Conservation (phyloP, 2,329 filamentous ascomycete species). For the Neofusicoccum sp. region DNA sequence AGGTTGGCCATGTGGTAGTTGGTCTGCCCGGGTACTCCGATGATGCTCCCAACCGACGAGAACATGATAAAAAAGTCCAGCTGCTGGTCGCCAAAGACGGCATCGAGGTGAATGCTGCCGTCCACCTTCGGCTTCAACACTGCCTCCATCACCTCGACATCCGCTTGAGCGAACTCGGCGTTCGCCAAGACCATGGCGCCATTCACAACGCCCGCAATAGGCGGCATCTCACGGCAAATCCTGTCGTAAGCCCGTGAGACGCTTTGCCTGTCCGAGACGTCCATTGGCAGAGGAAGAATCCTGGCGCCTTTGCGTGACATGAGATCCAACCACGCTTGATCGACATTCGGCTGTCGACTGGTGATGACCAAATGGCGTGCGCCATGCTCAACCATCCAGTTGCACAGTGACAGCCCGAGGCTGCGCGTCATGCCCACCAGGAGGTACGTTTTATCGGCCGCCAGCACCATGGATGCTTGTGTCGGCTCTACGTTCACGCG, state of each 20-base stretch:
- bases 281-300: too few species aligned
- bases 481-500: background rate
- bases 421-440: constrained; percentile 28
- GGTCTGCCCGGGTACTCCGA: constrained; percentile 55
- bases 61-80: constrained; percentile 53
- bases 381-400: constrained; percentile 31
- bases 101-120: too few species aligned
- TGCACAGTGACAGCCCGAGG: constrained; percentile 26
- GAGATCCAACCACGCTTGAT: constrained; percentile 31
- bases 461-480: constrained; percentile 5
- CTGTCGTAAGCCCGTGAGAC: too few species aligned
- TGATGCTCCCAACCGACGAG: constrained; percentile 56
- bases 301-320: constrained; percentile 21
- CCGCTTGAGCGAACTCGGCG: too few species aligned
- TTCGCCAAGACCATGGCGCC: too few species aligned
- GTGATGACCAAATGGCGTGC: constrained; percentile 36
- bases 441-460: constrained; percentile 25
- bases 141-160: too few species aligned
- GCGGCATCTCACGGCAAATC: too few species aligned
- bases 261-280: too few species aligned
- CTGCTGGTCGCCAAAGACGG: too few species aligned
- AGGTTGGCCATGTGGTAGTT: constrained; percentile 57
- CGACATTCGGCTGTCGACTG: constrained; percentile 43
- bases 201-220: too few species aligned
- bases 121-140: too few species aligned